phyloP scores from a whole-genome alignment of 768 basidiomycete genomes.

The Tephrocybe rancida region DNA sequence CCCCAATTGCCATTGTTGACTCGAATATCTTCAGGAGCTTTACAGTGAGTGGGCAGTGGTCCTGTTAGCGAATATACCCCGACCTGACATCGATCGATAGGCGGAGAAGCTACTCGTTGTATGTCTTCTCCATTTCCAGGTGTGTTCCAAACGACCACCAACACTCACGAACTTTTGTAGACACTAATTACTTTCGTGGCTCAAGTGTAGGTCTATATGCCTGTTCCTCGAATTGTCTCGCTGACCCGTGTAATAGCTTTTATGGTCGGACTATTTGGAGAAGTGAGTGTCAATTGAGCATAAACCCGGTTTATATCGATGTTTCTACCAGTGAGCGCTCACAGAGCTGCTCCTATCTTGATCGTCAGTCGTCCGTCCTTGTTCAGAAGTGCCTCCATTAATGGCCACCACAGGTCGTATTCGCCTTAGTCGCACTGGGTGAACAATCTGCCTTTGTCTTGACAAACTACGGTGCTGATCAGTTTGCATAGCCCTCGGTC shows the following conservation, averaged over 20 bases:
- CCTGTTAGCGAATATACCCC: background rate
- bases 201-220: constrained; percentile 2
- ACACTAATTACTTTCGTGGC: constrained; percentile 9
- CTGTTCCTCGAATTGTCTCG: background rate
- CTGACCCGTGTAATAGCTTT: background rate
- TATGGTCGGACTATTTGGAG: constrained; percentile 12
- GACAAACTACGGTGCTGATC: background rate
- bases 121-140: background rate
- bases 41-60: background rate
- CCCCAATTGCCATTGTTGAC: too few species aligned
- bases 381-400: background rate
- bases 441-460: background rate
- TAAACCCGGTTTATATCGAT: background rate
- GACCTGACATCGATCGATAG: background rate
- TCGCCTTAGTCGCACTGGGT: constrained; percentile 7
- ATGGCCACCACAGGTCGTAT: background rate
- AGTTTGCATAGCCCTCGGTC: constrained; percentile 2
- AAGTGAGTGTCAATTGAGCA: background rate
- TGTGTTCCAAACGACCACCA: too few species aligned
- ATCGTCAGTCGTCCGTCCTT: background rate
- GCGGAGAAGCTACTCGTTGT: constrained; percentile 11
- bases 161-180: too few species aligned
- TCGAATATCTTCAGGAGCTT: constrained; percentile 4
- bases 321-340: background rate
- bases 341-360: background rate